These are phyloP conservation scores for sunflower (Helianthus annuus) DNA, from an alignment of 129 eudicot genomes.

Conservation along the genomic window HanXRQr2.0-SUNRISE NC_035437.2:52099198-52099697, in stretches of 20 bases:
- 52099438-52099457: slow-evolving; percentile 13
- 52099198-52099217: slow-evolving; percentile 46
- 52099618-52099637: neutral
- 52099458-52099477: slow-evolving; percentile 8
- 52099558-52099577: too few relatives aligned
- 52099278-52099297: slow-evolving; percentile 1
- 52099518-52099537: slow-evolving; percentile 42
- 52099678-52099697: slow-evolving; percentile 71
- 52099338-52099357: slow-evolving; percentile 98
- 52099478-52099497: slow-evolving; percentile 76
- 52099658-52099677: slow-evolving; percentile 58
- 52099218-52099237: neutral
- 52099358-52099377: slow-evolving; percentile 92
- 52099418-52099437: neutral
- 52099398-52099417: slow-evolving; percentile 61
- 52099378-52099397: slow-evolving; percentile 88
- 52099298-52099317: slow-evolving; percentile 68
- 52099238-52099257: neutral
- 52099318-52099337: slow-evolving; percentile 78
- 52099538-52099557: slow-evolving; percentile 52
- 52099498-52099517: slow-evolving; percentile 79
- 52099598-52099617: neutral
- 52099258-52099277: slow-evolving; percentile 12
- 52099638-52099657: neutral
- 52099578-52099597: neutral